These are phyloP conservation scores for Lipomyces starkeyi DNA, from an alignment of 805 yeast genomes.

Conservation along the genomic window DNA sequence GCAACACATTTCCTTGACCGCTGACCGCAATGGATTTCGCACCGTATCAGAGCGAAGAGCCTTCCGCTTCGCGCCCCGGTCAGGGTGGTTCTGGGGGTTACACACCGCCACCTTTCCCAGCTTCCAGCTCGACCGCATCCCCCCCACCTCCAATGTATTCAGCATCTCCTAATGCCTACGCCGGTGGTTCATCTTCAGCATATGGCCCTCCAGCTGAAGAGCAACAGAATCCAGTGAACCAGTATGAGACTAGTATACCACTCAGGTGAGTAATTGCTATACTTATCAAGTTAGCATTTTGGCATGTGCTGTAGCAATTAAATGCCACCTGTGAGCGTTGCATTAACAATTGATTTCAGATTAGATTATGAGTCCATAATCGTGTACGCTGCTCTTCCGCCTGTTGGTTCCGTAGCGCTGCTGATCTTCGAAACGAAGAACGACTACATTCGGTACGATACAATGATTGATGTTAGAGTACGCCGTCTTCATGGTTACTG, in stretches of 20 bases:
- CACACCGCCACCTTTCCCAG: conserved; percentile 17
- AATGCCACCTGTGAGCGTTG: neutral
- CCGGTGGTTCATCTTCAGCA: conserved; percentile 17
- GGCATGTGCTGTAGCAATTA: neutral
- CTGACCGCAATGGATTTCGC: conserved; percentile 35
- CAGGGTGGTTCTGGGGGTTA: conserved; percentile 11
- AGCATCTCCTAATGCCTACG: conserved; percentile 22
- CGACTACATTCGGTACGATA: conserved; percentile 34
- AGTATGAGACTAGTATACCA: conserved; percentile 36
- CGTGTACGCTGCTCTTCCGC: conserved; percentile 36
- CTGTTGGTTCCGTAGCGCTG: conserved; percentile 35
- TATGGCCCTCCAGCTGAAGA: conserved; percentile 21
- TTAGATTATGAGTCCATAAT: conserved; percentile 36
- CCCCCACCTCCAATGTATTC: conserved; percentile 33
- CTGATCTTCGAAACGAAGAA: conserved; percentile 37
- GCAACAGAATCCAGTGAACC: conserved; percentile 30
- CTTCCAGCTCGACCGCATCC: conserved; percentile 12
- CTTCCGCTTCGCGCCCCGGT: conserved; percentile 29
- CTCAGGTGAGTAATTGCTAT: conserved; percentile 23
- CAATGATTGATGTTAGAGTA: neutral
- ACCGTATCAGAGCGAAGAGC: conserved; percentile 39
- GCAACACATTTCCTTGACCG: neutral
- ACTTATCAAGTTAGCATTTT: neutral
- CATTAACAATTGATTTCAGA: conserved; percentile 16
- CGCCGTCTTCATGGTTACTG: neutral